Conservation (phyloP, 306 rosid genomes). For the Chamaecrista fasciculata region DNA sequence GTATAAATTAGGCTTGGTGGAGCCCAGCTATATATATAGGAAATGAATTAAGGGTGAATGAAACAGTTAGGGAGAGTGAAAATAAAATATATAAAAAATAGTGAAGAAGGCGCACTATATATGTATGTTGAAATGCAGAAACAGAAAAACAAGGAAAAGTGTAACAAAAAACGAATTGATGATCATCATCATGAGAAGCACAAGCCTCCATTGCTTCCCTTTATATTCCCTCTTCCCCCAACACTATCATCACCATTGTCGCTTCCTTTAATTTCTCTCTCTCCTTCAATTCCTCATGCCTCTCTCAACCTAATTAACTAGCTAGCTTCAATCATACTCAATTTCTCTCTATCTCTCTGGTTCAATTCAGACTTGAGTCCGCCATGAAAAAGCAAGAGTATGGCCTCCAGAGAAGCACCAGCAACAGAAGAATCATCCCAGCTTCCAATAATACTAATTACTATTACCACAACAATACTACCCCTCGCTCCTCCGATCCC, state of each 20-base stretch:
- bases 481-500: constrained; percentile 15
- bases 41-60: constrained; percentile 13
- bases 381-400: constrained; percentile 56
- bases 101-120: neutral
- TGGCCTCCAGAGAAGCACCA: constrained; percentile 48
- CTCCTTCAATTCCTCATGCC: too few species aligned
- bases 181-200: constrained; percentile 54
- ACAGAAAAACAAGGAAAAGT: constrained; percentile 35
- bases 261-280: constrained; percentile 32
- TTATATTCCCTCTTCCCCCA: constrained; percentile 54
- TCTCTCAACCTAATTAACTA: too few species aligned
- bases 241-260: constrained; percentile 85
- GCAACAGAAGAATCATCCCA: constrained; percentile 46
- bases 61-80: too few species aligned
- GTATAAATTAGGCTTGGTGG: neutral
- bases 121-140: too few species aligned
- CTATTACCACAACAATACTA: constrained; percentile 10
- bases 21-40: too few species aligned
- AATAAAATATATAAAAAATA: too few species aligned
- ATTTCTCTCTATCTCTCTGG: neutral
- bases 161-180: constrained; percentile 38
- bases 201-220: constrained; percentile 67
- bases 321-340: too few species aligned
- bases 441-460: constrained; percentile 43
- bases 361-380: too few species aligned